phyloP scores from a whole-genome alignment of 192 early-diverging fungal genomes.

The Kappamyces sp. region DNA sequence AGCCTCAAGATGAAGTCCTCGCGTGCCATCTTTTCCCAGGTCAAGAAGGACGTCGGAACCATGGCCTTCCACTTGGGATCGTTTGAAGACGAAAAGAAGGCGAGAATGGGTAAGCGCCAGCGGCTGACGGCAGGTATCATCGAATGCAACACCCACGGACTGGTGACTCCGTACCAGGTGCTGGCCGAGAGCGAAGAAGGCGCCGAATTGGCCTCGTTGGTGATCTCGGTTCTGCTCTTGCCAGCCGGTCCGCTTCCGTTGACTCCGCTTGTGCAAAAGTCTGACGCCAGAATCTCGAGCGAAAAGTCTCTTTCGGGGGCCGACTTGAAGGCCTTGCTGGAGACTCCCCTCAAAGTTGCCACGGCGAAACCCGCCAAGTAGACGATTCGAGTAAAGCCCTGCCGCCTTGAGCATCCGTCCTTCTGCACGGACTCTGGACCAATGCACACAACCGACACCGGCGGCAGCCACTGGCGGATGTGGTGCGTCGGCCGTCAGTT shows the following conservation, averaged over 20 bases:
- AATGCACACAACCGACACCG: too few species aligned
- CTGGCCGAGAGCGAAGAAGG: constrained; percentile 68
- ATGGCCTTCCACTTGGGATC: constrained; percentile 86
- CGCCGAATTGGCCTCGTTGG: constrained; percentile 82
- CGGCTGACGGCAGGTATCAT: constrained; percentile 53
- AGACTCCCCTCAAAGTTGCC: too few species aligned
- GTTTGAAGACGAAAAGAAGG: constrained; percentile 88
- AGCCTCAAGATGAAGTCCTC: constrained; percentile 84
- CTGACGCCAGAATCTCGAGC: too few species aligned
- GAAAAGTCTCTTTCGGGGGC: too few species aligned
- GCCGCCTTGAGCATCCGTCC: too few species aligned
- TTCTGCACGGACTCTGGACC: too few species aligned
- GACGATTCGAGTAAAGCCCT: too few species aligned
- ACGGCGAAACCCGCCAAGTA: too few species aligned
- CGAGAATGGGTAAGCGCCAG: constrained; percentile 48
- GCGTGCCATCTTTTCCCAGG: constrained; percentile 63
- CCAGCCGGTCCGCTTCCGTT: constrained; percentile 66
- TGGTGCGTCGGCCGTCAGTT: too few species aligned
- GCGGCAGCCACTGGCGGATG: too few species aligned
- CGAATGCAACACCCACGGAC: constrained; percentile 78
- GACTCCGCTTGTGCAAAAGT: too few species aligned
- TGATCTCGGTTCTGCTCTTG: constrained; percentile 86
- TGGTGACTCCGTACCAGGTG: constrained; percentile 77
- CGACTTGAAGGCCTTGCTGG: too few species aligned
- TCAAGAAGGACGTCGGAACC: constrained; percentile 69